Conservation (phyloP, 1,284 basidiomycete species). For the Puccinia hordei region DNA sequence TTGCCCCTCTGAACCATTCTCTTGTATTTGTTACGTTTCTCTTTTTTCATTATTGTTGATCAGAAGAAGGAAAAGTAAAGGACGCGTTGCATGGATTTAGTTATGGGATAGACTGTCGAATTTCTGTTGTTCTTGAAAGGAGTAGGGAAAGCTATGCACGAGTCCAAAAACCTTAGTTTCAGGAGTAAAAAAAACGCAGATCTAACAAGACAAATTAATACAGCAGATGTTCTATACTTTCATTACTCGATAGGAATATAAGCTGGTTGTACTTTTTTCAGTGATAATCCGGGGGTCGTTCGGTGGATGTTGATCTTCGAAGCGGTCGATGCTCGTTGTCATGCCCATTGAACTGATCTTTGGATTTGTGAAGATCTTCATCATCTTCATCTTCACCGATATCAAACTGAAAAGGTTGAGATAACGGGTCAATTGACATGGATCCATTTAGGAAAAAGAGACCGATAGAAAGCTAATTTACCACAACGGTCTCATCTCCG, state of each 20-base stretch:
- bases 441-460: not conserved
- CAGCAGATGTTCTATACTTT: too few relatives aligned
- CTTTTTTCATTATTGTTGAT: too few relatives aligned
- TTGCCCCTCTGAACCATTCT: too few relatives aligned
- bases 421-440: not conserved
- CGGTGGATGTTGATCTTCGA: slow-evolving; percentile 33
- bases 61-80: too few relatives aligned
- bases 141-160: too few relatives aligned
- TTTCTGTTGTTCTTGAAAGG: too few relatives aligned
- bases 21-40: too few relatives aligned
- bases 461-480: not conserved
- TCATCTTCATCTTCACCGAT: slow-evolving; percentile 79
- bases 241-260: not conserved
- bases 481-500: slow-evolving; percentile 73
- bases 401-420: slow-evolving; percentile 67
- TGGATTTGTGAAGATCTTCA: slow-evolving; percentile 12
- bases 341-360: slow-evolving; percentile 8
- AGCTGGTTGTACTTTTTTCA: not conserved
- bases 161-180: too few relatives aligned
- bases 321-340: slow-evolving; percentile 21
- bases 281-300: slow-evolving; percentile 41
- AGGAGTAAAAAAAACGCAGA: too few relatives aligned
- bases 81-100: too few relatives aligned
- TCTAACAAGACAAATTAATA: too few relatives aligned
- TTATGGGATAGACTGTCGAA: too few relatives aligned